Base-by-base conservation (phyloP, 495 filamentous ascomycete species). In the Cercophora newfieldiana region DNA sequence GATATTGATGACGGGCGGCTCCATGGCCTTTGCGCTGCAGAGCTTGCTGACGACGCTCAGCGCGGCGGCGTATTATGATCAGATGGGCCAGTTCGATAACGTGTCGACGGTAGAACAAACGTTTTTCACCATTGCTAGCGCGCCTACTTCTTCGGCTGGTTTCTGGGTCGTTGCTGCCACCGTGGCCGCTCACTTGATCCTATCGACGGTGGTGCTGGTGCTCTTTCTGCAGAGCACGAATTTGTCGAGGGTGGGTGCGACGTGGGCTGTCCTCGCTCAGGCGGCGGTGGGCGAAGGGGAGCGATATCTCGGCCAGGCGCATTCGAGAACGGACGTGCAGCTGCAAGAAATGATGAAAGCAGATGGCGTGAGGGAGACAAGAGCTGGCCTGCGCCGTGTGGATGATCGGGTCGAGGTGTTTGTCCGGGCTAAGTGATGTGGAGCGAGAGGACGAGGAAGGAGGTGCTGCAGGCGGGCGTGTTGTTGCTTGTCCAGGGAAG, bases 1-100 rank as follows among this genome's bases (percentile, higher is more conserved):
- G 21, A 62, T 62, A 8, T 14, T 62, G 37, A 10, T 7, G 22
- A 24, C 19, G 12, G 59, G 59, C 59, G 25, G 59, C 51, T 55
- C 37, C 37, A 47, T 61, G 16, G 59, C 59, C 26, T 61, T 61
- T 61, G 59, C 59, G 25, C 59, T 61, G 59, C 59, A 61, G 59
- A 61, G 26, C 59, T n/a, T 48, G 33, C 18, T 49, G 18, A 62
- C 59, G 5, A 8, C 50, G 44, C 33, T 62, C 18, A 51, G 59
- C 22, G 26, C 33, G 18, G 50, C 50, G 59, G 30, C 59, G 4
- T 62, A 62, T 33, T 53, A 62, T 44, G 59, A 62, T 19, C 30
- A 30, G 31, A 24, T 50, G 33, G 59, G 31, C 7, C 6, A 62
- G 59, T 51, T 62, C n/a, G 59, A 62, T 28, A 50, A 48, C 5